These are phyloP conservation scores for Maudiozyma pseudohumilis DNA, from an alignment of 805 yeast species.

Conservation along the genomic window DNA sequence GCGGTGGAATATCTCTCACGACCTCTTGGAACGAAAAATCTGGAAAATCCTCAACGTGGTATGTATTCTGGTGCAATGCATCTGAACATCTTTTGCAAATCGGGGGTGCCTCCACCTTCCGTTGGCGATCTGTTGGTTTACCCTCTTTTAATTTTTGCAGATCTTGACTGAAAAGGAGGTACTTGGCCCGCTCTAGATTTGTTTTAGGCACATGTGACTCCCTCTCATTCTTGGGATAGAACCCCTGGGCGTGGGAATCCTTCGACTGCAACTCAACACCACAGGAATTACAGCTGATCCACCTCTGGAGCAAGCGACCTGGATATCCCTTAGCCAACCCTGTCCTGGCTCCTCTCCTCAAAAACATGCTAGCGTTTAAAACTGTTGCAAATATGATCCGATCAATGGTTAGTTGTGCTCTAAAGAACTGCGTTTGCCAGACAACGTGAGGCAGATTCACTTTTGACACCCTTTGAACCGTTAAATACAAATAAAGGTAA, in stretches of 20 bases:
- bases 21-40: constrained; percentile 25
- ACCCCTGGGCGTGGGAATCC: constrained; percentile 35
- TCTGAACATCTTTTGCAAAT: constrained; percentile 51
- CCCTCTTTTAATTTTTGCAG: constrained; percentile 17
- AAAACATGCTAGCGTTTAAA: too few relatives aligned
- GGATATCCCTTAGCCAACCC: too few relatives aligned
- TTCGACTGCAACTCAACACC: constrained; percentile 42
- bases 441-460: too few relatives aligned
- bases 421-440: too few relatives aligned
- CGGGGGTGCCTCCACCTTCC: constrained; percentile 11
- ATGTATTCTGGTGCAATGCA: constrained; percentile 37
- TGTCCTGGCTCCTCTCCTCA: too few relatives aligned
- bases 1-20: constrained; percentile 30
- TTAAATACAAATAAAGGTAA: too few relatives aligned
- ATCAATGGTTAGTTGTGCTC: too few relatives aligned
- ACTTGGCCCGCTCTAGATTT: constrained; percentile 18
- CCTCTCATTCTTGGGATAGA: constrained; percentile 27
- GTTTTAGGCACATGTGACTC: constrained; percentile 4
- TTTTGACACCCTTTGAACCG: too few relatives aligned
- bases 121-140: constrained; percentile 1
- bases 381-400: too few relatives aligned
- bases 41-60: constrained; percentile 29
- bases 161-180: constrained; percentile 24
- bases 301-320: constrained; percentile 1
- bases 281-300: constrained; percentile 42